Base-by-base conservation (phyloP, 345 rosid genomes). In the Citrus mangshanensis region DNA sequence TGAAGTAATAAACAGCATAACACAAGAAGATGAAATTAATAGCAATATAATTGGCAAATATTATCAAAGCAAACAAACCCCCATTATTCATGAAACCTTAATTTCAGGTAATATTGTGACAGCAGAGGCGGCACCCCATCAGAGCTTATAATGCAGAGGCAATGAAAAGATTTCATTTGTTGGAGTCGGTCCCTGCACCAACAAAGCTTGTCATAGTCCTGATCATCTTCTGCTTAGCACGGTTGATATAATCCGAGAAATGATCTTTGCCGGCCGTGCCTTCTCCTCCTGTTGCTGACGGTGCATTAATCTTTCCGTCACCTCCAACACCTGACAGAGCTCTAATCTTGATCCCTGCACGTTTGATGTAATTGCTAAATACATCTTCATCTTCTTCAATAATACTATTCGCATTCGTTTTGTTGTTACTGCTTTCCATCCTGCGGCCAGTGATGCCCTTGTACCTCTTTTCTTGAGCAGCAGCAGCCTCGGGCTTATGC, bases 191-290 rank as follows among this genome's bases (percentile, higher is more conserved):
- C 70, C 32, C 83, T 37, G 75, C 84, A 22, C 35, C 70, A 3
- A 60, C 77, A 24, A 75, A 34, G 66, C 79, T 78, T 25, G 84
- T 18, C 25, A 80, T 64, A 7, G 78, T 77, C 64, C 82, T 77
- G 14, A 88, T 49, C 82, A 89, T 64, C 82, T 35, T 86, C 34
- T 28, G 37, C 86, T 46, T 86, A 1, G 81, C 72, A 13, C 78
- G 77, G 14, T 55, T n/a, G 62, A 84, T 83, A 60, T 67, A 88
- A n/a, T 81, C 78, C 2, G 77, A 22, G 13, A 82, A 82, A 70
- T 59, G 78, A 69, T 83, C 86, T 56, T 74, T 70, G 13, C 22
- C 34, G 18, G 70, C 51, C 51, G 16, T 19, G 28, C 77, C 80
- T 59, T 64, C 72, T 14, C 42, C 68, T 58, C 42, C 68, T 49